These are phyloP conservation scores for Purpureocillium takamizusanense DNA, from an alignment of 2,329 filamentous ascomycete genomes.

Conservation along the genomic window DNA sequence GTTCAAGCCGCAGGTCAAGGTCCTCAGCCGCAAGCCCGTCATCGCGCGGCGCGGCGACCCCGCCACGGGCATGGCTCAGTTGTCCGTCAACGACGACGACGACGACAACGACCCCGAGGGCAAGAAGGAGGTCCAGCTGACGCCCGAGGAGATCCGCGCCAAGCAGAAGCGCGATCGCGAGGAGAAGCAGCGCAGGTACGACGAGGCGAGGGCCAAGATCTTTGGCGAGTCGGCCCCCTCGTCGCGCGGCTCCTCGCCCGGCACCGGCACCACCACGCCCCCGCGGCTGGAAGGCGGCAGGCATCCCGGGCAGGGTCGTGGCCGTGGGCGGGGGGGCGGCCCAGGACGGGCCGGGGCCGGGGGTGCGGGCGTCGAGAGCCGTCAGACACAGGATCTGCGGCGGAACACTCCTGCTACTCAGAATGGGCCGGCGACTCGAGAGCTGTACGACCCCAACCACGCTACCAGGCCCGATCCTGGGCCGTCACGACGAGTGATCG, in stretches of 20 bases:
- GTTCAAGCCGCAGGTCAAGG: slow-evolving; percentile 75
- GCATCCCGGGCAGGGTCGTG: slow-evolving; percentile 30
- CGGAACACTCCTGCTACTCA: slow-evolving; percentile 16
- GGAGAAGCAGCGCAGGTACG: slow-evolving; percentile 84
- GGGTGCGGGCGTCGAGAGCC: neutral
- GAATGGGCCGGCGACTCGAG: slow-evolving; percentile 29
- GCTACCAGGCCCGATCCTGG: slow-evolving; percentile 51
- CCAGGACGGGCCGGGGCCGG: slow-evolving; percentile 1
- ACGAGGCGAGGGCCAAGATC: slow-evolving; percentile 79
- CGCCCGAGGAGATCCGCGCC: slow-evolving; percentile 66
- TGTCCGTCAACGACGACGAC: slow-evolving; percentile 36
- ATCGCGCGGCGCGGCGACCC: slow-evolving; percentile 52
- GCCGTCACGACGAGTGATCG: slow-evolving; percentile 29
- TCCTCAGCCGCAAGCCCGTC: slow-evolving; percentile 74
- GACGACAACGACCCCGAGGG: slow-evolving; percentile 55
- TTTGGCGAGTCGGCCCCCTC: slow-evolving; percentile 57
- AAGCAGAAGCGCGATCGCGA: slow-evolving; percentile 73
- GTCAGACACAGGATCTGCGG: slow-evolving; percentile 6
- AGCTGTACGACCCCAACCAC: slow-evolving; percentile 73
- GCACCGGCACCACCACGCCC: slow-evolving; percentile 51
- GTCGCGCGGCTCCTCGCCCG: slow-evolving; percentile 53
- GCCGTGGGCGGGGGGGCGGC: slow-evolving; percentile 34
- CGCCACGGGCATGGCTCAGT: slow-evolving; percentile 35
- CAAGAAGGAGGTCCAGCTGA: slow-evolving; percentile 52
- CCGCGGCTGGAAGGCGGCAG: slow-evolving; percentile 31